Evolutionary conservation across 2,329 filamentous ascomycete species (phyloP), one percentile per base, ranked within the genome.

Genomic region (Epichloe hybrida): DNA sequence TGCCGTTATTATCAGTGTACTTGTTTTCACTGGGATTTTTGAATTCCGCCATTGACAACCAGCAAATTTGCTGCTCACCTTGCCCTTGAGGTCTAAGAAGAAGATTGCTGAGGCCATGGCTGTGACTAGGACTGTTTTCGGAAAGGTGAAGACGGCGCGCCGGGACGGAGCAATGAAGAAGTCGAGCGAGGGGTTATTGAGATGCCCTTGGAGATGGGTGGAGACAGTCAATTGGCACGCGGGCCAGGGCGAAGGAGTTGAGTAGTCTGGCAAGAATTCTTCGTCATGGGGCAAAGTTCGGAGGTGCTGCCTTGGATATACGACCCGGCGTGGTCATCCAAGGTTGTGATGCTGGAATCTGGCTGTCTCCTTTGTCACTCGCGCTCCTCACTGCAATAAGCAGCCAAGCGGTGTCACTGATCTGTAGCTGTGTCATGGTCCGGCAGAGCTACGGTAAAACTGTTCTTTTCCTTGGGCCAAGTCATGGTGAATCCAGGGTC

Each of bases 51-150:
- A 3, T 5, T 21, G 9, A 8, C 6, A 20, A 39, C 5, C 13
- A 15, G 27, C 1, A 21, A n/a, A 9, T 3, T 5, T 35, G 8
- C 4, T 49, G 13, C 58, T 48, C 61, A 94, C 89, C 86, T 98
- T 98, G 87, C 93, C 93, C 88, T 98, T 98, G 59, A 98, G 79
- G 70, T 98, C 93, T 63, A 98, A 84, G 69, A 98, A 98, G 80
- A 98, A 98, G 64, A 98, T 68, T 57, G 93, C 93, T 54, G 93
- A 98, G 61, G 93, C 93, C 93, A 98, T 98, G 66, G 61, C 76
- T 49, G 46, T 35, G 31, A 17, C 17, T 50, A 5, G 27, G 31
- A 23, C 17, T 50, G 12, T 36, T 2, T 2, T 46, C 23, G 38
- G 23, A 3, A 34, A n/a, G 12, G 38, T 34, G 8, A 34, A n/a